These are phyloP conservation scores for Dovyalis caffra DNA, from an alignment of 345 rosid genomes.

Conservation along the genomic window DNA sequence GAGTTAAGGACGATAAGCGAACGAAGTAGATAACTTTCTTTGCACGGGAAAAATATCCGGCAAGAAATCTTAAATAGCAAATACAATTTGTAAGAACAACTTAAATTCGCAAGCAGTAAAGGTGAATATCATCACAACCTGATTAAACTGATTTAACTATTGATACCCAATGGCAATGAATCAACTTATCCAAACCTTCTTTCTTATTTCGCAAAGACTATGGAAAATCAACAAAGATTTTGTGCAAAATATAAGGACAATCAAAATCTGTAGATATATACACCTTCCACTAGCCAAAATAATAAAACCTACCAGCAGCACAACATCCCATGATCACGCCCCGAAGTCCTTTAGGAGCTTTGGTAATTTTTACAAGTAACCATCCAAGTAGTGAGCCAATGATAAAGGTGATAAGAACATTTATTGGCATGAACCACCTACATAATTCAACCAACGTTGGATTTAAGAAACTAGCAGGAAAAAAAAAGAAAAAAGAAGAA, in stretches of 20 bases:
- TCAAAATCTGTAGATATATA: no score
- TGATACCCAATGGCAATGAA: no score
- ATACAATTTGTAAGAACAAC: neutral
- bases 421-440: slow-evolving; percentile 66
- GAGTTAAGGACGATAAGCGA: no score
- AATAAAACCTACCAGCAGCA: slow-evolving; percentile 34
- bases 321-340: slow-evolving; percentile 56
- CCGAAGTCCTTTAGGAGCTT: slow-evolving; percentile 38
- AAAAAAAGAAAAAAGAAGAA: neutral
- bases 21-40: no score
- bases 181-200: no score
- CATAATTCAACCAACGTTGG: neutral
- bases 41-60: no score
- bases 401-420: slow-evolving; percentile 37
- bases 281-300: no score
- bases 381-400: slow-evolving; percentile 54
- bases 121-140: no score
- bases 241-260: no score
- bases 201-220: no score
- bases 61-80: neutral
- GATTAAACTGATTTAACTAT: no score
- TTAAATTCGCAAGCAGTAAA: no score
- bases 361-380: slow-evolving; percentile 38
- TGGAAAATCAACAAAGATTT: neutral
- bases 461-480: neutral